phyloP scores from a whole-genome alignment of 2,329 filamentous ascomycete species.

The Fusarium anguioides region DNA sequence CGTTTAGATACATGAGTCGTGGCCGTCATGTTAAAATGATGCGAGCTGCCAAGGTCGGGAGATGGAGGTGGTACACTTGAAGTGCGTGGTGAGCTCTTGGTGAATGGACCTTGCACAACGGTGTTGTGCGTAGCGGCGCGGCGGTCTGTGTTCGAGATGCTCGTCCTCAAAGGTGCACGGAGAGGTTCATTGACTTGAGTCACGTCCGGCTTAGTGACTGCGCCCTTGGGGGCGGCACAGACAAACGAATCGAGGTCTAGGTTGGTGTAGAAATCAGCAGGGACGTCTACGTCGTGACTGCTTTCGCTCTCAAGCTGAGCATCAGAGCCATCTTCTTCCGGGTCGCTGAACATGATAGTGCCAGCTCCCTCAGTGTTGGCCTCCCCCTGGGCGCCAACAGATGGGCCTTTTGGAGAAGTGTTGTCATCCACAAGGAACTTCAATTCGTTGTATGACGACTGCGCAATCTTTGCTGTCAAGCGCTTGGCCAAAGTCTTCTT shows the following conservation, averaged over 20 bases:
- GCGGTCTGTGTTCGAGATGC: not conserved
- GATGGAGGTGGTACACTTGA: not conserved
- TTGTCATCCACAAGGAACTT: not conserved
- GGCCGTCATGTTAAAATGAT: no score
- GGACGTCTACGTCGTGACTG: not conserved
- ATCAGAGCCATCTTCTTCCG: not conserved
- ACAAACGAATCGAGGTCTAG: no score
- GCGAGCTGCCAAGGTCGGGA: not conserved
- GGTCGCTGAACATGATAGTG: not conserved
- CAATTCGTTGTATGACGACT: accelerated
- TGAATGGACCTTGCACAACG: not conserved
- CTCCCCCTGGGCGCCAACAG: not conserved
- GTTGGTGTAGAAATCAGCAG: no score
- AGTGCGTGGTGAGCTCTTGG: not conserved
- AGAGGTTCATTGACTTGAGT: not conserved
- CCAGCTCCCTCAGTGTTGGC: not conserved
- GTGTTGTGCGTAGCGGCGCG: no score
- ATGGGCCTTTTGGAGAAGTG: not conserved
- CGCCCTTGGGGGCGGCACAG: no score
- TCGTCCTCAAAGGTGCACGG: not conserved
- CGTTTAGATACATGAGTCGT: not conserved
- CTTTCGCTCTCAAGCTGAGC: not conserved
- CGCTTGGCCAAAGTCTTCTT: not conserved
- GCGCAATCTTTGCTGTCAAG: accelerated
- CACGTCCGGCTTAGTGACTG: no score